Evolutionary conservation across 1,284 basidiomycete species (phyloP).

Genomic region (Ustilago crameri): DNA sequence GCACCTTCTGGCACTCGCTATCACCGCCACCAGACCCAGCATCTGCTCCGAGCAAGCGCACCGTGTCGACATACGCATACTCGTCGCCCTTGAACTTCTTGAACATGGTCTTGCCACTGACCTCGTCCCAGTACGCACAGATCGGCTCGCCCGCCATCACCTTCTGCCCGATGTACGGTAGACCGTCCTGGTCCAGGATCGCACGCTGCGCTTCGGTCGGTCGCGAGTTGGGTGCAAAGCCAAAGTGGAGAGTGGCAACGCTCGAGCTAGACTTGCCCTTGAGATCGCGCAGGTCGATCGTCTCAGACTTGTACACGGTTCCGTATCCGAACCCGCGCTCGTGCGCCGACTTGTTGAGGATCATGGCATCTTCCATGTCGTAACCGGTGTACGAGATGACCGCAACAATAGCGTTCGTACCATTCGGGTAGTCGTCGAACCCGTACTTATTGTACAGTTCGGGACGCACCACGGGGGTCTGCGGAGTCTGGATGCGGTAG

Average conservation of each 20-base stretch:
- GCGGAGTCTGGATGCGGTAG: constrained; percentile 93
- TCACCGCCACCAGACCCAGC: constrained; percentile 74
- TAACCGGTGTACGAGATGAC: constrained; percentile 99
- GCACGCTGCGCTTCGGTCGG: constrained; percentile 67
- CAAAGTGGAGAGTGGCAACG: constrained; percentile 77
- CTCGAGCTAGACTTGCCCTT: constrained; percentile 40
- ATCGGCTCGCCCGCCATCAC: constrained; percentile 80
- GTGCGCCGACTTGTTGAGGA: constrained; percentile 97
- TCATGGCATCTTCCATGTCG: constrained; percentile 99
- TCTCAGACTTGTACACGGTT: constrained; percentile 94
- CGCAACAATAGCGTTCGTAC: constrained; percentile 96
- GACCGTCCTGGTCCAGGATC: constrained; percentile 83
- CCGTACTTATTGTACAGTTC: constrained; percentile 92
- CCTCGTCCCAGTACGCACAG: constrained; percentile 85
- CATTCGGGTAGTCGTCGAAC: constrained; percentile 98
- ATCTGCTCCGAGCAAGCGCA: constrained; percentile 89
- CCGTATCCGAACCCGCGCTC: constrained; percentile 98
- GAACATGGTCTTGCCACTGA: constrained; percentile 82
- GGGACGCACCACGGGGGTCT: constrained; percentile 94
- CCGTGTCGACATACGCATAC: constrained; percentile 87
- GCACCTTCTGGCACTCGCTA: constrained; percentile 88
- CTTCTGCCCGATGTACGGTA: constrained; percentile 81
- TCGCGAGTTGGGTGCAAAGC: constrained; percentile 74
- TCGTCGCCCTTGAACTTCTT: constrained; percentile 99
- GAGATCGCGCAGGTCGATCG: constrained; percentile 87